Conservation (phyloP, 2,329 filamentous ascomycete species). For the Colletotrichum liriopes region DNA sequence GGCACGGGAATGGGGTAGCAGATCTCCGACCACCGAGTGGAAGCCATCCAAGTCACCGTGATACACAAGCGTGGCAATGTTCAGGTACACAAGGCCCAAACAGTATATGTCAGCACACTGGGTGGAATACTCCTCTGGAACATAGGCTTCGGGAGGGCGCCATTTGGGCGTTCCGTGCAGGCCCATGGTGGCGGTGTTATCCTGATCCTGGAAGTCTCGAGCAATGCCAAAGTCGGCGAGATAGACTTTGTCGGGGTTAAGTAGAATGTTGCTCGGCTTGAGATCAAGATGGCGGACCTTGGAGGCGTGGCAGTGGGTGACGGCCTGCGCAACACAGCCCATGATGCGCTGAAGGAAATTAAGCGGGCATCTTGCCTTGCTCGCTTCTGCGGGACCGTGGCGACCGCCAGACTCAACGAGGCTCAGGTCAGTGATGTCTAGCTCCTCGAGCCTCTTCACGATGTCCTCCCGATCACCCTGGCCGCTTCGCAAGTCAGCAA, state of each 20-base stretch:
- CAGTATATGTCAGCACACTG: slow-evolving; percentile 65
- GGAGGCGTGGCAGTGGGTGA: slow-evolving; percentile 59
- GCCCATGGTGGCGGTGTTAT: slow-evolving; percentile 61
- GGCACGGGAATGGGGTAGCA: slow-evolving; percentile 51
- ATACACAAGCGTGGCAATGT: slow-evolving; percentile 61
- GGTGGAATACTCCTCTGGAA: slow-evolving; percentile 59
- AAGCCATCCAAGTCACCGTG: slow-evolving; percentile 57
- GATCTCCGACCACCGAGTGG: slow-evolving; percentile 48
- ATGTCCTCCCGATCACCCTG: slow-evolving; percentile 59
- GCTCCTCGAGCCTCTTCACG: slow-evolving; percentile 53
- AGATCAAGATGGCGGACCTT: slow-evolving; percentile 64
- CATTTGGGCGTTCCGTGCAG: slow-evolving; percentile 60
- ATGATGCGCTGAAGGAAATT: slow-evolving; percentile 60
- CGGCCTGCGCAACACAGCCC: slow-evolving; percentile 62
- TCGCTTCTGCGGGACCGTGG: slow-evolving; percentile 15
- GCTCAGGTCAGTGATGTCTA: slow-evolving; percentile 57
- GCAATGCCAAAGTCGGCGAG: slow-evolving; percentile 67
- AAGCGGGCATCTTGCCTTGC: slow-evolving; percentile 52
- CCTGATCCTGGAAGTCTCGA: slow-evolving; percentile 61
- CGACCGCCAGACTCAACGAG: slow-evolving; percentile 52
- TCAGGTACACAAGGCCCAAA: slow-evolving; percentile 62
- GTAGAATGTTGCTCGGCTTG: slow-evolving; percentile 64
- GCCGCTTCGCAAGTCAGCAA: slow-evolving; percentile 57
- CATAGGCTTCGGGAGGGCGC: slow-evolving; percentile 62
- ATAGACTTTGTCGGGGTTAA: slow-evolving; percentile 62